Percentiles rank a stretch among this genome's conserved stretches.
Evolutionary conservation across 345 rosid species (phyloP).

Genomic region (Salix caprea): DNA sequence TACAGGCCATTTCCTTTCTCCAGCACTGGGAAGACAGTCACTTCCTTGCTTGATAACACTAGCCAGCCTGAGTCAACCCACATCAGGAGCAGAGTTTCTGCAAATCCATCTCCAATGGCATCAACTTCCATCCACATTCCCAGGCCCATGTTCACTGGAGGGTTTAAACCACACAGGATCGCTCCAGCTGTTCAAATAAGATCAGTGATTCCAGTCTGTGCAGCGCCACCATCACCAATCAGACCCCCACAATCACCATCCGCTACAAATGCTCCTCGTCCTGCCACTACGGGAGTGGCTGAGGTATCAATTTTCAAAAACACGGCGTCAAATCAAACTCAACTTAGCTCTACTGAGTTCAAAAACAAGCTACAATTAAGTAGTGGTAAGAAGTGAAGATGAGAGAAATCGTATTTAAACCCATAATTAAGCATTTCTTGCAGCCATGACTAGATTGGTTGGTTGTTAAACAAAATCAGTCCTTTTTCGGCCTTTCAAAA

Average conservation of each 20-base stretch:
- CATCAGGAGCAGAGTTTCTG: slow-evolving; percentile 5
- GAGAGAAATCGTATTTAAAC: slow-evolving; percentile 5
- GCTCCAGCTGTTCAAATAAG: slow-evolving; percentile 75
- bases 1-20: slow-evolving; percentile 14
- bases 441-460: slow-evolving; percentile 11
- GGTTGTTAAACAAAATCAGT: slow-evolving; percentile 9
- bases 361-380: slow-evolving; percentile 29
- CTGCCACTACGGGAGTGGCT: slow-evolving; percentile 19
- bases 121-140: neutral
- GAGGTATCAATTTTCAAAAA: slow-evolving; percentile 16
- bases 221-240: slow-evolving; percentile 45
- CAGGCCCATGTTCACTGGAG: slow-evolving; percentile 24
- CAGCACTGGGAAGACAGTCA: slow-evolving; percentile 1
- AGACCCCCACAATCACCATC: slow-evolving; percentile 19
- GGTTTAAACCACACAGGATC: slow-evolving; percentile 27
- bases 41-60: slow-evolving; percentile 3
- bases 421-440: slow-evolving; percentile 9
- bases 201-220: slow-evolving; percentile 75
- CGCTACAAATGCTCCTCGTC: neutral
- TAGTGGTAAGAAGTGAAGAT: neutral
- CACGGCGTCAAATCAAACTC: slow-evolving; percentile 12
- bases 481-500: slow-evolving; percentile 6
- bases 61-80: slow-evolving; percentile 6
- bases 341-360: slow-evolving; percentile 31
- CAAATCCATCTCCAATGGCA: slow-evolving; percentile 20